Base-by-base conservation (phyloP, 2,329 filamentous ascomycete genomes). In the Sporothrix globosa region DNA sequence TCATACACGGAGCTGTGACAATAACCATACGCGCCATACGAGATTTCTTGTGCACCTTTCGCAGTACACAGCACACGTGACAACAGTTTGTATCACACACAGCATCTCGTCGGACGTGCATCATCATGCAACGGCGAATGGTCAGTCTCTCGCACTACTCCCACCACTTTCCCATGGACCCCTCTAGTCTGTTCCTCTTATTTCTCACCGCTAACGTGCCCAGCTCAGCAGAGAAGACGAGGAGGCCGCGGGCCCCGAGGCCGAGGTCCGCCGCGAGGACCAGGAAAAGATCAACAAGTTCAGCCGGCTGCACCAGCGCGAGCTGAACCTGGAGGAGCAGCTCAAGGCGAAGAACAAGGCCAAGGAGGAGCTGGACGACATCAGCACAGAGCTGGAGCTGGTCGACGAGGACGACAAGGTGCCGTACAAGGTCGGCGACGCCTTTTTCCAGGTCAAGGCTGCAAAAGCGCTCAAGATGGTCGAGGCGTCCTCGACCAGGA, bases 281-380 rank as follows among this genome's bases (percentile, higher is more conserved):
- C 96, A 99, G 81, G 94, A 98, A 83, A 97, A 96, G 83, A 99
- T 99, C 88, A 99, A 99, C 83, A 91, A 90, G 74, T 99, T 99
- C 85, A 97, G 94, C 81, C 90, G 93, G 58, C 85, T 99, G 73
- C 96, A 99, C 80, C 93, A 96, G 79, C 91, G 92, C 67, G 92
- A 97, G 79, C 85, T 91, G 46, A 81, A 85, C 3, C 80, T 98
- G 3, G 90, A 96, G 78, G 93, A 96, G 63, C 89, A 96, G 76
- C 82, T 98, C 74, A 91, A 91, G 78, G 80, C 82, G 6, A 97
- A 97, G 69, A 77, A 98, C 95, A 98, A 98, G 84, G 95, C 98
- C 80, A 98, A 97, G 82, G 96, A 99, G 81, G 96, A 98, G 78
- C 87, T 98, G 3, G 94, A 98, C 79, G 96, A 99, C 80, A 87